Evolutionary conservation across 2,329 filamentous ascomycete species (phyloP), one percentile per base, ranked within the genome.

Genomic region (Colletotrichum sp.): DNA sequence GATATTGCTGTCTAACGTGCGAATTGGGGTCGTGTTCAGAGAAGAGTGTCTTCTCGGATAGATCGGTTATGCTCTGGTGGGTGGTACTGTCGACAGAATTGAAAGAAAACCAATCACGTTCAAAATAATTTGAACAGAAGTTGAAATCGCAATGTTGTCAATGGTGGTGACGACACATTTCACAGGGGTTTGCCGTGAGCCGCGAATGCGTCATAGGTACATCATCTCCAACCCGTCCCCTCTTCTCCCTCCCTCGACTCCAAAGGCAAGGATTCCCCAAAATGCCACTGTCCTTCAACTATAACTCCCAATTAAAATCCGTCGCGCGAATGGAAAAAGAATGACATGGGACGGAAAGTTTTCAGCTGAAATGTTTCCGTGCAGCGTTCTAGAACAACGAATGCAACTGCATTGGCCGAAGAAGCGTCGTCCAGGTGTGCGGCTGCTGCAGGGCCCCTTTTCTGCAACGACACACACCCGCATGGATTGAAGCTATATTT

Each of bases 191-290:
- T 6, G 43, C 43, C 26, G 32, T 68, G 24, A 68, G 52, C 66
- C 52, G 52, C 66, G 34, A 7, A 1, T 68, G 52, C 66, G 66
- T 68, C 66, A 68, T 68, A 60, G 52, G 52, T 68, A 43, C 66
- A 68, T 60, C 66, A 68, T 68, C 48, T 68, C 32, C 21, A 28
- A 26, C 24, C n/a, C 18, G 26, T 34, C 15, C 21, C 15, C 24
- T 12, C 36, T 10, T 30, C 16, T 57, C 7, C 8, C n/a, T 13
- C 60, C 32, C 60, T 64, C 6, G 3, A 26, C 60, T 38, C 60
- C 30, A 15, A 16, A 48, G n/a, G 18, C 32, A 21, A 1, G 60
- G 60, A 0, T 64, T 38, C 60, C 32, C 60, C 60, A 64, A 64
- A 64, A 64, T 64, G 30, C n/a, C 28, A 63, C n/a, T 21, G 16